Evolutionary conservation across 2,329 filamentous ascomycete genomes (phyloP), one percentile per base, ranked within the genome.

Genomic region (Coniochaeta sp.): DNA sequence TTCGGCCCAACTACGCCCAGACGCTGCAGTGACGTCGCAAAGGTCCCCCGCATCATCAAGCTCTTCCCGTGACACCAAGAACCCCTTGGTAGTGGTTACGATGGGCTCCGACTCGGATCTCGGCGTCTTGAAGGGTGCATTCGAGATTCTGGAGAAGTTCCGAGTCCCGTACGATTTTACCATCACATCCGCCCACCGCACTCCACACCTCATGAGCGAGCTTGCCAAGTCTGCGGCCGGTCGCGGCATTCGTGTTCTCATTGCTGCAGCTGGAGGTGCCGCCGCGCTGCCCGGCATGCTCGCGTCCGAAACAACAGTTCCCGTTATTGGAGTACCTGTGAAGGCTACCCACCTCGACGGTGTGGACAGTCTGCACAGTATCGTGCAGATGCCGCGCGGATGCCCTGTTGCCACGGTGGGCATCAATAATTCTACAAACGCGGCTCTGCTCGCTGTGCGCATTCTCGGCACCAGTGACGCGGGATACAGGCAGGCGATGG

Each of bases 21-120:
- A 67, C 14, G 56, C 38, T 17, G 36, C 36, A 24, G 34, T 36
- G 1, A 58, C 56, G 14, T 40, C 38, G 28, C 54, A 57, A 26
- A 1, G 9, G 3, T 22, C 54, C 6, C 12, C 33, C 6, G 54
- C 26, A 59, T 31, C n/a, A n/a, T 58, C 34, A 58, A 43, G 68
- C 70, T 40, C 67, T 68, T 56, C 66, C 73, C 57, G 55, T 2
- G 47, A 31, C 60, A 62, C 61, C 59, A 68, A 72, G 57, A 67
- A 73, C 54, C 87, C 88, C 0, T 73, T 90, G 0, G 87, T 95
- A 1, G 84, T 89, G 14, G 84, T 95, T 2, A 91, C 90, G 31
- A 93, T 93, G 90, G 91, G 90, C 40, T 93, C 90, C 1, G 88
- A 91, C 75, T 90, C 87, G 11, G 89, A 93, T 69, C 81, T 92